Evolutionary conservation across 306 rosid species (phyloP).

Genomic region (Medicago arabica): DNA sequence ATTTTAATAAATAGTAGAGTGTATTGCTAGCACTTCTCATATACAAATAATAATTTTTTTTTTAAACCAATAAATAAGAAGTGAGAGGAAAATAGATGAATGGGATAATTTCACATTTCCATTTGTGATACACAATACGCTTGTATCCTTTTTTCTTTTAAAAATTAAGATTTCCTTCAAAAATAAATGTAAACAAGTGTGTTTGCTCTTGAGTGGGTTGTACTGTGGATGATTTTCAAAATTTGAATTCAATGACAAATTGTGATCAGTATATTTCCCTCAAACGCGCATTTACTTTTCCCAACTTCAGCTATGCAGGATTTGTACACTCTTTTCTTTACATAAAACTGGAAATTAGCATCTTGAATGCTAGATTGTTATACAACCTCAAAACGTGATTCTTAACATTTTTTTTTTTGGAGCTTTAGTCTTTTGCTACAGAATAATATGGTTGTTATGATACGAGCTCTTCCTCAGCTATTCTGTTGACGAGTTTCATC

Average conservation of each 20-base stretch:
- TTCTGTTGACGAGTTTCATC: conserved; percentile 41
- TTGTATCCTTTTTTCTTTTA: conserved; percentile 20
- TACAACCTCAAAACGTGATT: conserved; percentile 4
- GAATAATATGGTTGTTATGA: conserved; percentile 13
- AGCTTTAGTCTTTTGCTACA: conserved; percentile 10
- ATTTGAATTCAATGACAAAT: conserved; percentile 33
- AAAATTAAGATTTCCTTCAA: conserved; percentile 3
- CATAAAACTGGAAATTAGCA: conserved; percentile 12
- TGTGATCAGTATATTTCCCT: conserved; percentile 30
- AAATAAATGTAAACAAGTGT: conserved; percentile 4
- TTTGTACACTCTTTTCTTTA: conserved; percentile 19
- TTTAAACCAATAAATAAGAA: conserved; percentile 23
- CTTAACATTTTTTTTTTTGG: background rate
- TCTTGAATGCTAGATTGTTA: conserved; percentile 29
- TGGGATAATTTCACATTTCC: background rate
- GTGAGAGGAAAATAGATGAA: conserved; percentile 18
- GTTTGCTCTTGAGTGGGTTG: conserved; percentile 21
- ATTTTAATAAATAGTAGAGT: background rate
- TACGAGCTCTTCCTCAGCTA: conserved; percentile 16
- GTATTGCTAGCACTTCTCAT: background rate
- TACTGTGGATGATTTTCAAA: conserved; percentile 18
- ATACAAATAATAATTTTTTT: background rate
- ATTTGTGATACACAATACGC: conserved; percentile 10
- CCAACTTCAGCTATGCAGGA: conserved; percentile 25
- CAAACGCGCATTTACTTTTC: conserved; percentile 18